Conservation (phyloP, 441 rosid species). For the Pelargonium citronellum region DNA sequence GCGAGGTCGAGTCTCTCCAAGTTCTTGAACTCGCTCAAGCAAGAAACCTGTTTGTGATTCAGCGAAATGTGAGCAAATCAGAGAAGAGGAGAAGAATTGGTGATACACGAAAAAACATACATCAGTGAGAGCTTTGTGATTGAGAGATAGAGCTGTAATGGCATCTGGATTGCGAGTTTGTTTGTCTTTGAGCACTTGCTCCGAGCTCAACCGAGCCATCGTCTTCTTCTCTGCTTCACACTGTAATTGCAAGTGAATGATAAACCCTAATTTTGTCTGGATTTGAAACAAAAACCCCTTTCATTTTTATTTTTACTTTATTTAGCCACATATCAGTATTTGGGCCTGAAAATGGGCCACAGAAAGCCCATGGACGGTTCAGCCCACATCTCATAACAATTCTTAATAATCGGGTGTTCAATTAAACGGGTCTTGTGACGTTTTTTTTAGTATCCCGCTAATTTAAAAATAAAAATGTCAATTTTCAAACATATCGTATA, state of each 20-base stretch:
- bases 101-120: conserved; percentile 25
- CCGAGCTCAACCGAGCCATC: conserved; percentile 46
- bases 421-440: too few relatives aligned
- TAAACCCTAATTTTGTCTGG: not conserved
- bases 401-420: too few relatives aligned
- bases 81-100: not conserved
- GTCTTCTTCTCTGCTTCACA: not conserved
- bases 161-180: conserved; percentile 38
- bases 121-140: conserved; percentile 65
- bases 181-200: conserved; percentile 55
- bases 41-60: conserved; percentile 45
- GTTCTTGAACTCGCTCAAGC: conserved; percentile 58
- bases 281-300: too few relatives aligned
- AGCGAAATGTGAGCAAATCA: not conserved
- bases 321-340: too few relatives aligned
- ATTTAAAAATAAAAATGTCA: too few relatives aligned
- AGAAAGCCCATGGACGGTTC: too few relatives aligned
- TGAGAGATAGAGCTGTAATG: conserved; percentile 51
- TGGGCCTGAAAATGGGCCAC: too few relatives aligned
- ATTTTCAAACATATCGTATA: too few relatives aligned
- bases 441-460: too few relatives aligned
- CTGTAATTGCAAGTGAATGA: not conserved
- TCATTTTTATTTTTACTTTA: too few relatives aligned
- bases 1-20: conserved; percentile 79
- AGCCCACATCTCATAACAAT: too few relatives aligned